Percentiles rank a stretch among this genome's conserved stretches.
These are phyloP conservation scores for Ceratocystis alfenasii DNA, from an alignment of 2,329 filamentous ascomycete species.

Conservation along the genomic window DNA sequence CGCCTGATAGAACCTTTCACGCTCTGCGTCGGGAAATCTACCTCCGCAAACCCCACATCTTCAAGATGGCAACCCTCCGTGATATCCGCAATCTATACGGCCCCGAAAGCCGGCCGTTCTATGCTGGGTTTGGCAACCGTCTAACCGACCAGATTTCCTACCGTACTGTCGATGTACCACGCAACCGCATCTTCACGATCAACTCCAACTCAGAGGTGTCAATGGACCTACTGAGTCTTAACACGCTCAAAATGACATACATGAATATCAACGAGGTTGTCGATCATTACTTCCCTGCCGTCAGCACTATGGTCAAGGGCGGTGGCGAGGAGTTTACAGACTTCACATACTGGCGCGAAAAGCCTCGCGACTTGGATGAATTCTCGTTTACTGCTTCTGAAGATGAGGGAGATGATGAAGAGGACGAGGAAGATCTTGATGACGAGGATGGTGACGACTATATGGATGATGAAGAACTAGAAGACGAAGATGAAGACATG, in stretches of 20 bases:
- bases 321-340: conserved; percentile 94
- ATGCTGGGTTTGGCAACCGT: conserved; percentile 92
- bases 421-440: conserved; percentile 40
- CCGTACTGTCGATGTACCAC: conserved; percentile 87
- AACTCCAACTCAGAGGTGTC: conserved; percentile 95
- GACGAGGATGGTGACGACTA: conserved; percentile 40
- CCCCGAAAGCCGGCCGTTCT: conserved; percentile 69
- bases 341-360: conserved; percentile 91
- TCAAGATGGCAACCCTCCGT: conserved; percentile 96
- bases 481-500: conserved; percentile 28
- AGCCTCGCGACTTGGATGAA: conserved; percentile 70
- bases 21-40: conserved; percentile 87
- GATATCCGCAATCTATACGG: conserved; percentile 87
- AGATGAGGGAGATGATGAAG: conserved; percentile 42
- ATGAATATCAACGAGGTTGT: conserved; percentile 95
- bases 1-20: conserved; percentile 87
- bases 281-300: conserved; percentile 94
- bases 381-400: conserved; percentile 70
- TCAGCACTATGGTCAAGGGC: conserved; percentile 72
- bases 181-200: conserved; percentile 93
- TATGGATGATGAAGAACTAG: conserved; percentile 33
- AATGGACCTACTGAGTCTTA: conserved; percentile 76
- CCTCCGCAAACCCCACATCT: conserved; percentile 89
- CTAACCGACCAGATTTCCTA: conserved; percentile 94
- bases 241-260: conserved; percentile 93